These are phyloP conservation scores for Rhododendron kiyosumense DNA, from an alignment of 148 eudicot species.

Conservation along the genomic window DNA sequence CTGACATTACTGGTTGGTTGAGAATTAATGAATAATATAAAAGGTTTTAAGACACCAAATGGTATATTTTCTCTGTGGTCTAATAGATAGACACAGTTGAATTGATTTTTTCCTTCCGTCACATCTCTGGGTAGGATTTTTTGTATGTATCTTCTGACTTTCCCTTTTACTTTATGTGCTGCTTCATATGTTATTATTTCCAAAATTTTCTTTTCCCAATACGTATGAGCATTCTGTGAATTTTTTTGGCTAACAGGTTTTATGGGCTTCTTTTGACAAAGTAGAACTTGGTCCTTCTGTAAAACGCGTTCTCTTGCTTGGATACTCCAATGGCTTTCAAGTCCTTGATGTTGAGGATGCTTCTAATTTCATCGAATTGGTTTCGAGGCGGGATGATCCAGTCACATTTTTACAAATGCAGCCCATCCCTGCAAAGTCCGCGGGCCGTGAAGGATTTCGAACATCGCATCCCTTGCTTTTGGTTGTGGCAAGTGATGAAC, in stretches of 20 bases:
- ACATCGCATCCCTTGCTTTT: slow-evolving; percentile 74
- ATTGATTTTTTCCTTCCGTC: background rate
- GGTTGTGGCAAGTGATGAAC: slow-evolving; percentile 86
- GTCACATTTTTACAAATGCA: slow-evolving; percentile 90
- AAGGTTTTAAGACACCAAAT: background rate
- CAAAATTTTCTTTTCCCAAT: background rate
- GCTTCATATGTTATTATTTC: background rate
- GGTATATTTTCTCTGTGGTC: background rate
- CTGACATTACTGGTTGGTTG: background rate
- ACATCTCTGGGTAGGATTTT: background rate
- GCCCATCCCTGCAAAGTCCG: slow-evolving; percentile 56
- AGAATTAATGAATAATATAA: background rate
- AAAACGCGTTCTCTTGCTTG: slow-evolving; percentile 77
- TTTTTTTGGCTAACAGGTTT: slow-evolving; percentile 50
- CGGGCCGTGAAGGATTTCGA: slow-evolving; percentile 53
- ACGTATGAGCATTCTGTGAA: background rate
- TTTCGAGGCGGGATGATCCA: slow-evolving; percentile 85
- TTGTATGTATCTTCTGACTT: background rate
- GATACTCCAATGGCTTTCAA: slow-evolving; percentile 91
- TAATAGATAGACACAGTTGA: background rate
- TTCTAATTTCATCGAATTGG: slow-evolving; percentile 71
- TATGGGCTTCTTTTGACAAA: slow-evolving; percentile 93
- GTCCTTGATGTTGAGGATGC: slow-evolving; percentile 93
- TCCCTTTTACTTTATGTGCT: background rate
- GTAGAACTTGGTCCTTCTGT: slow-evolving; percentile 57